phyloP scores from a whole-genome alignment of 257 asterid species.

The Scutellaria baicalensis region DNA sequence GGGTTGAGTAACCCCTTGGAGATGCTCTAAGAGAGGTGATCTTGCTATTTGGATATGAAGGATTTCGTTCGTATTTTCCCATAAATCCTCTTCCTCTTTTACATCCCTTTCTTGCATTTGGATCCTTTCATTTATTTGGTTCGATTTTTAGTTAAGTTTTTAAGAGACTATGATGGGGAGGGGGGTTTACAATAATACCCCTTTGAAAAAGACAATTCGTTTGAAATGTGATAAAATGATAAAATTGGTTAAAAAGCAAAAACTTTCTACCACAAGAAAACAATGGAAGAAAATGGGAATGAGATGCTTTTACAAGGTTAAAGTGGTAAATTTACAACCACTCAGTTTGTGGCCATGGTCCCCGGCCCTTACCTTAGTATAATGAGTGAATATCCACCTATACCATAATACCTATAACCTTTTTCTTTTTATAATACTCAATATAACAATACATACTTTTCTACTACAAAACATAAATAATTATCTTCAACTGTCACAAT shows the following conservation, averaged over 20 bases:
- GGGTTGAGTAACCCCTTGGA: too few relatives aligned
- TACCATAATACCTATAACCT: too few relatives aligned
- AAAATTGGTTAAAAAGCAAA: slow-evolving; percentile 18
- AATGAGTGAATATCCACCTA: too few relatives aligned
- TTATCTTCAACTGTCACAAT: too few relatives aligned
- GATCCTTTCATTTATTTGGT: slow-evolving; percentile 5
- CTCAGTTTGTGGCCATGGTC: background rate
- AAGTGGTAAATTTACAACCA: slow-evolving; percentile 7
- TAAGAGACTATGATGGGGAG: background rate
- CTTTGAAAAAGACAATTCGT: background rate
- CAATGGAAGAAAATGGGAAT: background rate
- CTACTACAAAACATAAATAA: too few relatives aligned
- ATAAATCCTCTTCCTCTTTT: background rate
- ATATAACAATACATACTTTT: too few relatives aligned
- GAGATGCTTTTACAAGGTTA: slow-evolving; percentile 5
- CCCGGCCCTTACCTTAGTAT: background rate
- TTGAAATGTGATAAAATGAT: slow-evolving; percentile 7
- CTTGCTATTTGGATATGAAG: background rate
- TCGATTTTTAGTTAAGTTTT: background rate
- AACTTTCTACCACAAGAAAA: slow-evolving; percentile 18
- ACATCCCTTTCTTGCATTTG: background rate
- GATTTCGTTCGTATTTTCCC: background rate
- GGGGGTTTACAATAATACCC: background rate
- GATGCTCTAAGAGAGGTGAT: background rate
- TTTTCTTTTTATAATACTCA: too few relatives aligned